Base-by-base conservation (phyloP, 1,284 basidiomycete species). In the Naganishia cerealis region DNA sequence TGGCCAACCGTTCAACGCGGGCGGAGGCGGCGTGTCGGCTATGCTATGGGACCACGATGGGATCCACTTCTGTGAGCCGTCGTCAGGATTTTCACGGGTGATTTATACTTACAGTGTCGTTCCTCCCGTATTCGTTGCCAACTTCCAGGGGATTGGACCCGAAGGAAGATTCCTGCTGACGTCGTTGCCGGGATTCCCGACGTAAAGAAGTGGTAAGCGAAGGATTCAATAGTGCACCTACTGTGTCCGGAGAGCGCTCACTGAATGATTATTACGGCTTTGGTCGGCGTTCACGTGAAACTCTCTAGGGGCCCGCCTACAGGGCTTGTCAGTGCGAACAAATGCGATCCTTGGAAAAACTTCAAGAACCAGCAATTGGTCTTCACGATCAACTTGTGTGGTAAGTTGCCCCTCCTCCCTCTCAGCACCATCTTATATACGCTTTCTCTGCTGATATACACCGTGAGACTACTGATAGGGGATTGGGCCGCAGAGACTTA, bases 11-110 rank as follows among this genome's bases (percentile, higher is more conserved):
- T 91, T 92, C 82, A 92, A 92, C 79, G 73, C 71, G 16, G 76
- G 75, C 15, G 82, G 82, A 1, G 92, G 92, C 12, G 91, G 91
- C 18, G 89, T 92, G 24, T 91, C 83, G 73, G 90, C 86, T 0
- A 87, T 89, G 78, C 78, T 87, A 42, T 89, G 90, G 87, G 85
- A 88, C 72, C 74, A 75, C 38, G 75, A 79, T 7, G 91, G 89
- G 6, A 87, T 95, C 77, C 84, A 82, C 61, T 84, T 93, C 57
- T 95, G 90, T 81, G 69, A 73, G 77, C 29, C 29, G 2, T 33
- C 29, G 6, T 33, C 29, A 3, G 29, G 29, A 6, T 2, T 33
- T 33, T 33, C 6, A 2, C 2, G 2, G 29, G 29, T 3, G 29
- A 2, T 33, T 33, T 16, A 33, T 33, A 3, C 29, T 33, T 33